These are phyloP conservation scores for Halophytophthora polymorphica DNA, from an alignment of 352 stramenopile species.

Conservation along the genomic window DNA sequence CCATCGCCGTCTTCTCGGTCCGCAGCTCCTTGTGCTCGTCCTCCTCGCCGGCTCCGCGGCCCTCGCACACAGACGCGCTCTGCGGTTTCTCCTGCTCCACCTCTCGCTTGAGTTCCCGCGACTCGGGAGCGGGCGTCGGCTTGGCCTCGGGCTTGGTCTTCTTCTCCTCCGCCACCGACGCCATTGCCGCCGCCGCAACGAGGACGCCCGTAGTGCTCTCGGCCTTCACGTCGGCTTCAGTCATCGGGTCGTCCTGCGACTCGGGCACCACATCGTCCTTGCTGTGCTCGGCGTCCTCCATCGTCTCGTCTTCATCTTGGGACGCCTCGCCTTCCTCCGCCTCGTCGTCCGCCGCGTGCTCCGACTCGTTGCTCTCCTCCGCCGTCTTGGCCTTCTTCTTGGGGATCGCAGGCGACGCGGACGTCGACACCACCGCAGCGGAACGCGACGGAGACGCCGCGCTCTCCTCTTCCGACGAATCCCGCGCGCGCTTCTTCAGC, in stretches of 20 bases:
- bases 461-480: constrained; percentile 21
- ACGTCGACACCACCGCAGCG: constrained; percentile 3
- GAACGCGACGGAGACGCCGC: constrained; percentile 10
- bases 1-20: no score
- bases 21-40: no score
- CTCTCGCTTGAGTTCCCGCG: no score
- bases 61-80: no score
- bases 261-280: constrained; percentile 4
- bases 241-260: constrained; percentile 32
- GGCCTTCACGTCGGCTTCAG: constrained; percentile 4
- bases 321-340: constrained; percentile 19
- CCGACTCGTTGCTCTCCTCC: constrained; percentile 18
- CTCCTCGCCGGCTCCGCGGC: no score
- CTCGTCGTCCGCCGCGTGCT: constrained; percentile 19
- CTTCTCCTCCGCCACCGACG: constrained; percentile 2
- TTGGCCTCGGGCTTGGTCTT: background rate
- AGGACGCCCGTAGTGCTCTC: constrained; percentile 1
- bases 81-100: no score
- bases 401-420: constrained; percentile 9
- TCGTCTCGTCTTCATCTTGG: constrained; percentile 15
- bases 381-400: constrained; percentile 33
- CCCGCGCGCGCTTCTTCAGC: constrained; percentile 52
- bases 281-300: constrained; percentile 16
- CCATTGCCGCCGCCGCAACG: constrained; percentile 5
- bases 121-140: no score